These are phyloP conservation scores for Hanseniaspora valbyensis DNA, from an alignment of 805 yeast genomes.

Conservation along the genomic window DNA sequence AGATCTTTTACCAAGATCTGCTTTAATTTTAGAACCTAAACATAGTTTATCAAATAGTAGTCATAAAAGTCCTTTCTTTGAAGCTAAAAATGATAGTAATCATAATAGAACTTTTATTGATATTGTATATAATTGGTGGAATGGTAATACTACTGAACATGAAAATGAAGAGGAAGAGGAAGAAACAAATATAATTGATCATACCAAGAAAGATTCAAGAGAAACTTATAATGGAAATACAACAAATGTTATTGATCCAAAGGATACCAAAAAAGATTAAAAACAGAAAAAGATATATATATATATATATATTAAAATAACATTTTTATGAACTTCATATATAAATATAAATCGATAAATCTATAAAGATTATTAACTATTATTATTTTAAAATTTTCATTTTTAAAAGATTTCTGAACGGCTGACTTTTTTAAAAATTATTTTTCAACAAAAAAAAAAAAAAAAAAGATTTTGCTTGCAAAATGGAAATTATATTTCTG, in stretches of 20 bases:
- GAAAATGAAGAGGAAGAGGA: conserved; percentile 10
- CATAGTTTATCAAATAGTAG: conserved; percentile 34
- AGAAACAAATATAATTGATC: background rate
- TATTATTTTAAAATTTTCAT: background rate
- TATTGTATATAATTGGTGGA: conserved; percentile 31
- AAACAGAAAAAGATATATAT: background rate
- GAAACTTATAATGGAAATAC: conserved; percentile 49
- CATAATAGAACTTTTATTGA: conserved; percentile 27
- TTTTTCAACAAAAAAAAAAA: no score
- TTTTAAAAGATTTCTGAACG: background rate
- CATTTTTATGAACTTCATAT: background rate
- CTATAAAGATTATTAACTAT: background rate
- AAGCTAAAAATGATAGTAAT: conserved; percentile 25
- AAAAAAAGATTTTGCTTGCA: no score
- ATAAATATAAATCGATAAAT: no score
- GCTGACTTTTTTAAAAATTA: no score
- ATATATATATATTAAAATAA: no score
- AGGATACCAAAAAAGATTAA: background rate
- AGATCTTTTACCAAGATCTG: conserved; percentile 61
- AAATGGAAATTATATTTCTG: no score
- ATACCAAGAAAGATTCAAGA: conserved; percentile 27
- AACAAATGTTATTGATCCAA: conserved; percentile 9
- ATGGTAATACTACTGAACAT: conserved; percentile 9
- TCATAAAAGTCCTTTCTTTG: conserved; percentile 22
- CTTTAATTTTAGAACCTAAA: conserved; percentile 48